These are phyloP conservation scores for Urtica urens DNA, from an alignment of 306 rosid species.

Conservation along the genomic window DNA sequence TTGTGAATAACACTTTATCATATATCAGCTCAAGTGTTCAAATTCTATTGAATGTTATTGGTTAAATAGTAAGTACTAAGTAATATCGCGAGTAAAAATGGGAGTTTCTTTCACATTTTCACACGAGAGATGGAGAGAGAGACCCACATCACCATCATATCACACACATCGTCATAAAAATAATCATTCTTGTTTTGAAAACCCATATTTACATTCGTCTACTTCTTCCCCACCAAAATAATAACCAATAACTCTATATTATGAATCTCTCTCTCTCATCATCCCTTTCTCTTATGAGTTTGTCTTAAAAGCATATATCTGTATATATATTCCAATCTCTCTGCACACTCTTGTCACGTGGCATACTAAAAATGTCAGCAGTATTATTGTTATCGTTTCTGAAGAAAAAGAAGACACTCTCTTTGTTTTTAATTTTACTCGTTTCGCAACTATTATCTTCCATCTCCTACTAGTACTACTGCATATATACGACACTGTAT, in stretches of 20 bases:
- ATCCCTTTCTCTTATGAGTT: background rate
- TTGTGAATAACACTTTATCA: too few relatives aligned
- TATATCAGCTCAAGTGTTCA: too few relatives aligned
- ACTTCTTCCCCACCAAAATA: background rate
- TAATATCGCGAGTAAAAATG: too few relatives aligned
- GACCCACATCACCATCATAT: constrained; percentile 42
- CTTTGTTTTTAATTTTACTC: too few relatives aligned
- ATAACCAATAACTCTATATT: constrained; percentile 3
- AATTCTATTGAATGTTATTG: too few relatives aligned
- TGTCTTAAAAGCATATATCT: too few relatives aligned
- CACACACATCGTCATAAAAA: constrained; percentile 29
- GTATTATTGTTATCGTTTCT: constrained; percentile 9
- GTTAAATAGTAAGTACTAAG: too few relatives aligned
- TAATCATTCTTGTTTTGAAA: constrained; percentile 62
- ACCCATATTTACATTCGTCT: constrained; percentile 4
- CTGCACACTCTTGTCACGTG: constrained; percentile 12
- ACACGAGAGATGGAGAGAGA: constrained; percentile 36
- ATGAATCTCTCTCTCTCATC: constrained; percentile 1
- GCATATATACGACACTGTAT: too few relatives aligned
- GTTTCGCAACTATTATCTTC: too few relatives aligned
- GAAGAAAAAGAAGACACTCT: background rate
- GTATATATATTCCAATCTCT: background rate
- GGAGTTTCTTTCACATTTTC: constrained; percentile 30
- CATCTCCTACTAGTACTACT: too few relatives aligned
- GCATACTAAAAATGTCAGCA: constrained; percentile 11